Conservation (phyloP, 1,139 yeast genomes). For the Sugiyamaella castrensis region DNA sequence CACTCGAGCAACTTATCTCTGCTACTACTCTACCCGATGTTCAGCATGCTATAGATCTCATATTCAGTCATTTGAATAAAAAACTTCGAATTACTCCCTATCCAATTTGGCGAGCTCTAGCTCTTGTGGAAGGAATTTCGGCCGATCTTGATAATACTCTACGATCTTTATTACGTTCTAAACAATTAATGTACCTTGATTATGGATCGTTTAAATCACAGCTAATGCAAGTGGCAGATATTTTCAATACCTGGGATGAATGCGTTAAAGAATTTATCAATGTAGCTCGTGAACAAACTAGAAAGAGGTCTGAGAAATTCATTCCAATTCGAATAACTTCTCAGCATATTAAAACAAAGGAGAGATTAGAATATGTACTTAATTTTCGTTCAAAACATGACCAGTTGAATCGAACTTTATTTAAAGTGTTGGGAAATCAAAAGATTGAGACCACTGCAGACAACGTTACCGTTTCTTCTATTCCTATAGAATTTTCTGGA, state of each 20-base stretch:
- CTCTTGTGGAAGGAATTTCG: constrained; percentile 61
- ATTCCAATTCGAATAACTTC: constrained; percentile 60
- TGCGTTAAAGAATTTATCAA: constrained; percentile 54
- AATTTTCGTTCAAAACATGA: constrained; percentile 55
- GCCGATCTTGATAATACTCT: constrained; percentile 35
- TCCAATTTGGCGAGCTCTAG: constrained; percentile 63
- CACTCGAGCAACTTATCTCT: constrained; percentile 57
- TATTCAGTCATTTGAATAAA: constrained; percentile 61
- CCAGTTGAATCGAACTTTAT: constrained; percentile 43
- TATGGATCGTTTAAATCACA: constrained; percentile 37
- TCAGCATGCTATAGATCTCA: constrained; percentile 44
- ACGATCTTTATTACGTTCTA: constrained; percentile 25
- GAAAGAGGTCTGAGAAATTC: constrained; percentile 74
- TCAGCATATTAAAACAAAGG: constrained; percentile 46
- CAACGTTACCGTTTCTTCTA: constrained; percentile 13
- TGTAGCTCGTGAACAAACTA: constrained; percentile 66
- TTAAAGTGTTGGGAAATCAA: constrained; percentile 35
- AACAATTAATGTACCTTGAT: constrained; percentile 40
- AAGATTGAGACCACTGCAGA: constrained; percentile 26
- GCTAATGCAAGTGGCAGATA: constrained; percentile 30
- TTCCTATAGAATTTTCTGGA: constrained; percentile 27
- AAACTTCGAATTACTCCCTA: constrained; percentile 59
- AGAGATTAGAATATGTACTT: constrained; percentile 46
- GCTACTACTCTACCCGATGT: constrained; percentile 49
- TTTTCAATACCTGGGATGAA: constrained; percentile 50